Conservation (phyloP, 805 yeast species). For the Priceomyces medius region DNA sequence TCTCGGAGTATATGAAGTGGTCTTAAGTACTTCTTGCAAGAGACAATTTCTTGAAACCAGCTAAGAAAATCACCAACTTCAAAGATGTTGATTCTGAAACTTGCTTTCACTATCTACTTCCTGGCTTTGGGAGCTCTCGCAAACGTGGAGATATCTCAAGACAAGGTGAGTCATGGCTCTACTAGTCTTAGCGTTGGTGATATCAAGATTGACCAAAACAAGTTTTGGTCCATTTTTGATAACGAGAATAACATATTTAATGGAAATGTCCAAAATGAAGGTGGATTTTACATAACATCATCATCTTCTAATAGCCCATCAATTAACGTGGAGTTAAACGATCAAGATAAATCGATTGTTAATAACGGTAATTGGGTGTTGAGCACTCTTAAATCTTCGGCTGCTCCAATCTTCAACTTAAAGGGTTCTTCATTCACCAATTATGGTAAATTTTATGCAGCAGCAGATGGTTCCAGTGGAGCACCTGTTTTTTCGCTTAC, state of each 20-base stretch:
- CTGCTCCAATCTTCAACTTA: conserved; percentile 19
- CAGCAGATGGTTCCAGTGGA: conserved; percentile 18
- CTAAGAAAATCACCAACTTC: background rate
- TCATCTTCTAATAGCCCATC: background rate
- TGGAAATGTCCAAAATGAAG: conserved; percentile 21
- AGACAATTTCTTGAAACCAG: too few species aligned
- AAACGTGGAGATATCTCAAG: background rate
- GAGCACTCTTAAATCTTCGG: conserved; percentile 17
- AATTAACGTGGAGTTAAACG: background rate
- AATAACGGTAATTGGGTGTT: conserved; percentile 9
- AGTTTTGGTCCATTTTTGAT: conserved; percentile 25
- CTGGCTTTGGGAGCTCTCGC: background rate
- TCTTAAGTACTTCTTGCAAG: too few species aligned
- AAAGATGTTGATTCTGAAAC: background rate
- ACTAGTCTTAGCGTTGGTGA: conserved; percentile 15
- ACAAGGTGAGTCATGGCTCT: background rate
- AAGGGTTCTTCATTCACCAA: conserved; percentile 17
- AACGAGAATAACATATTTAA: conserved; percentile 17
- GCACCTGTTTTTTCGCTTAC: conserved; percentile 13
- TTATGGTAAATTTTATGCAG: conserved; percentile 24
- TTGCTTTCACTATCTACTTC: background rate
- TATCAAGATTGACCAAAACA: conserved; percentile 18
- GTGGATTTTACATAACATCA: conserved; percentile 17
- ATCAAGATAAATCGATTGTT: background rate
- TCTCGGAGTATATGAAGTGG: background rate